Evolutionary conservation across 169 alveolate genomes (phyloP).

Genomic region (Cryptosporidium tyzzeri): DNA sequence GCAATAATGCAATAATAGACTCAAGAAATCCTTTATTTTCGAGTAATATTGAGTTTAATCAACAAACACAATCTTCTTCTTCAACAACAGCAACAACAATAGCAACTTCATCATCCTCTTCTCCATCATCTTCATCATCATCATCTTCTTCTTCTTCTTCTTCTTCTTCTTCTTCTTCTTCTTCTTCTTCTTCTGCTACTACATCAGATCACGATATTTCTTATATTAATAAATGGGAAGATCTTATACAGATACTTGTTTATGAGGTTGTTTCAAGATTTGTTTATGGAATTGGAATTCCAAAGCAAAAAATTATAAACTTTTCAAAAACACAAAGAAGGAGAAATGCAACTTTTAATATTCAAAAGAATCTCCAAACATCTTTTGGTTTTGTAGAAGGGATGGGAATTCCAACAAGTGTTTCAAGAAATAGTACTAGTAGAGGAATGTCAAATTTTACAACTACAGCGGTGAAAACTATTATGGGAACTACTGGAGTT

Average conservation of each 20-base stretch:
- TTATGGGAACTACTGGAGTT: too few relatives aligned
- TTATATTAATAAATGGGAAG: slow-evolving; percentile 57
- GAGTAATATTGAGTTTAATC: background rate
- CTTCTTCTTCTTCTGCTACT: background rate
- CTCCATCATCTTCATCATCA: background rate
- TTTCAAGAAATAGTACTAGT: too few relatives aligned
- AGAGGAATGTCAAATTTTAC: background rate
- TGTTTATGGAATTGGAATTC: slow-evolving; percentile 58
- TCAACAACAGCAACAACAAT: background rate
- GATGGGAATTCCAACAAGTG: background rate
- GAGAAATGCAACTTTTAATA: background rate
- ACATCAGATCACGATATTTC: slow-evolving; percentile 33
- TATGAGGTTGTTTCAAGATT: slow-evolving; percentile 55
- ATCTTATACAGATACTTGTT: slow-evolving; percentile 30
- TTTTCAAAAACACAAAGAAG: slow-evolving; percentile 3
- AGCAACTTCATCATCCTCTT: background rate
- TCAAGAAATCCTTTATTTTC: slow-evolving; percentile 29
- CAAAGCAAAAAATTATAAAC: slow-evolving; percentile 32
- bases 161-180: background rate
- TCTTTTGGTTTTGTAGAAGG: background rate
- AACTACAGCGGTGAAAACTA: too few relatives aligned
- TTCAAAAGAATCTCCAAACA: background rate
- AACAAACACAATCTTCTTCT: background rate
- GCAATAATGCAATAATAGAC: too few relatives aligned
- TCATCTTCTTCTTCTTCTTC: background rate